These are phyloP conservation scores for Cladophialophora chaetospira DNA, from an alignment of 2,329 filamentous ascomycete species.

Conservation along the genomic window DNA sequence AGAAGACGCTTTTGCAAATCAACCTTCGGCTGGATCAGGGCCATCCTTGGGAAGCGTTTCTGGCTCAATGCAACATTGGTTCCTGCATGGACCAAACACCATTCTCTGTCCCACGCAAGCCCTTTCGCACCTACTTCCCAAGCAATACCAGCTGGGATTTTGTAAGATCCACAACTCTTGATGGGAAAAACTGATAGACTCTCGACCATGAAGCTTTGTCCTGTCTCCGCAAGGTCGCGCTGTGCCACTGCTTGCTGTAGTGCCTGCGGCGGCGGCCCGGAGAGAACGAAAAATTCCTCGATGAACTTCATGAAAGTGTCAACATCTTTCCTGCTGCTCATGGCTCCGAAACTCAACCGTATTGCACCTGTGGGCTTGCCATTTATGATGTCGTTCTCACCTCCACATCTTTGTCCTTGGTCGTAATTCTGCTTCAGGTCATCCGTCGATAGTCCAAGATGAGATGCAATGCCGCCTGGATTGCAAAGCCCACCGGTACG, in stretches of 20 bases:
- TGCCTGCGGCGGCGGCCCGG: conserved; percentile 20
- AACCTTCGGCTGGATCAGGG: conserved; percentile 72
- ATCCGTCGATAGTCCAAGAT: conserved; percentile 72
- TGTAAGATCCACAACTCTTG: conserved; percentile 86
- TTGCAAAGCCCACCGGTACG: conserved; percentile 91
- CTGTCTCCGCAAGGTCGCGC: not conserved
- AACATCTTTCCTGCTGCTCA: conserved; percentile 79
- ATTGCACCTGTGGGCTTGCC: conserved; percentile 89
- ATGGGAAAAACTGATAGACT: conserved; percentile 80
- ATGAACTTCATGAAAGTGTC: conserved; percentile 71
- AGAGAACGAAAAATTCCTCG: conserved; percentile 63
- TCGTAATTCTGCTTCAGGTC: conserved; percentile 86
- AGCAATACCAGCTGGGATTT: conserved; percentile 60
- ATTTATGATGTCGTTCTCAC: conserved; percentile 75
- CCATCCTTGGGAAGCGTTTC: conserved; percentile 86
- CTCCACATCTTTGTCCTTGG: conserved; percentile 79
- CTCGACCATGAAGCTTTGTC: conserved; percentile 56
- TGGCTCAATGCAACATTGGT: conserved; percentile 84
- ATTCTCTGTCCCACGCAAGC: conserved; percentile 91
- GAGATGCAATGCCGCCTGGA: conserved; percentile 77
- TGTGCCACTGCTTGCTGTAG: not conserved
- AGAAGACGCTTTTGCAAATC: conserved; percentile 70
- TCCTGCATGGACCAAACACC: conserved; percentile 87
- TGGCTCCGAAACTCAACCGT: conserved; percentile 82
- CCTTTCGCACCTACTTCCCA: conserved; percentile 85